phyloP scores from a whole-genome alignment of 306 rosid genomes.

The Pyrus betulifolia region DNA sequence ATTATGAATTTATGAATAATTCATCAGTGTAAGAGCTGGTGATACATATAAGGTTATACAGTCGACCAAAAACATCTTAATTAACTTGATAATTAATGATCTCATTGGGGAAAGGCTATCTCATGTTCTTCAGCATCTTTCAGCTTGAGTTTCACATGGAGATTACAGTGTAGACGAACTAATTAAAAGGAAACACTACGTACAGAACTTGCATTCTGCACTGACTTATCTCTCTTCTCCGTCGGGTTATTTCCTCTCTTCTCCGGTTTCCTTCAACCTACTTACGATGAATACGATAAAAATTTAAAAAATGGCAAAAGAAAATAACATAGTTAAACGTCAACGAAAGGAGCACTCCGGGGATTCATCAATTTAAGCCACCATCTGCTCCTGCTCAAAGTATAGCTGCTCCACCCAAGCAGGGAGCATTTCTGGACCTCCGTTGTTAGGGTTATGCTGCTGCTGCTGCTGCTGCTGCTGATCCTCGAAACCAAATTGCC shows the following conservation, averaged over 20 bases:
- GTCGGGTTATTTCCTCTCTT: conserved; percentile 9
- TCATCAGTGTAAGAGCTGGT: neutral
- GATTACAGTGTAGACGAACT: conserved; percentile 8
- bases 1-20: neutral
- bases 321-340: conserved; percentile 22
- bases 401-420: conserved; percentile 62
- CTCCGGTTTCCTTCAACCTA: conserved; percentile 25
- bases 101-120: neutral
- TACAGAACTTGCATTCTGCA: conserved; percentile 40
- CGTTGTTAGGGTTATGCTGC: conserved; percentile 38
- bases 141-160: neutral
- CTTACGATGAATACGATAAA: conserved; percentile 29
- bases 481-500: conserved; percentile 28
- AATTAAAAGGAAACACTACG: neutral
- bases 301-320: conserved; percentile 27
- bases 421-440: conserved; percentile 33
- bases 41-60: neutral
- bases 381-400: conserved; percentile 65
- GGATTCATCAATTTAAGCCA: conserved; percentile 29
- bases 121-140: neutral
- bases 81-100: neutral
- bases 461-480: conserved; percentile 32
- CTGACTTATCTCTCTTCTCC: conserved; percentile 11
- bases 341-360: conserved; percentile 11
- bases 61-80: neutral